These are phyloP conservation scores for Aleurites moluccanus DNA, from an alignment of 441 rosid species.

Conservation along the genomic window DNA sequence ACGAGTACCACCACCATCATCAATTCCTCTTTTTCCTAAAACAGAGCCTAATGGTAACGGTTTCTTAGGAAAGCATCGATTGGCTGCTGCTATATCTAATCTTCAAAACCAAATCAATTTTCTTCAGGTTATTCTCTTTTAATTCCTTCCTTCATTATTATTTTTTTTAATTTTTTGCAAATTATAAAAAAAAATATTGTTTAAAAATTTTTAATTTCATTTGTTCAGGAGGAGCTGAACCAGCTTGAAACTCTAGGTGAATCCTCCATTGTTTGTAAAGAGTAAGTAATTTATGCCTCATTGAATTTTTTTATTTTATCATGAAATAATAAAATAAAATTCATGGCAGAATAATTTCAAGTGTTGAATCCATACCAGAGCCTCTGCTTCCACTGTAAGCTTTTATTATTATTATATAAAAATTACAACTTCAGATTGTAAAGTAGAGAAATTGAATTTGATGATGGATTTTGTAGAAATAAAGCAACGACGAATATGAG, in stretches of 20 bases:
- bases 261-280: slow-evolving; percentile 30
- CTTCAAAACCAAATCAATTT: slow-evolving; percentile 25
- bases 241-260: slow-evolving; percentile 28
- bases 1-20: neutral
- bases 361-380: slow-evolving; percentile 30
- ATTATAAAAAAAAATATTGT: no score
- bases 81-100: slow-evolving; percentile 21
- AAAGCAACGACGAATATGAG: slow-evolving; percentile 13
- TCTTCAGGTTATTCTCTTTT: slow-evolving; percentile 13
- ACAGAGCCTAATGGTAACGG: neutral
- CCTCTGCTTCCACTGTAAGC: slow-evolving; percentile 35
- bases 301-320: neutral
- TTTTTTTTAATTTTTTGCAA: no score
- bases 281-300: slow-evolving; percentile 10
- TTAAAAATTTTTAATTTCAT: no score
- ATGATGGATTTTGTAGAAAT: neutral
- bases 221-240: slow-evolving; percentile 25
- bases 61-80: slow-evolving; percentile 19
- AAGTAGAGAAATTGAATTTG: neutral
- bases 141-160: neutral
- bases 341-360: slow-evolving; percentile 19
- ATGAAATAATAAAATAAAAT: no score
- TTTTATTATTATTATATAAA: neutral
- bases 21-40: neutral
- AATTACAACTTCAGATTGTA: neutral